Evolutionary conservation across 2,329 filamentous ascomycete genomes (phyloP).

Genomic region (Fusarium longipes): DNA sequence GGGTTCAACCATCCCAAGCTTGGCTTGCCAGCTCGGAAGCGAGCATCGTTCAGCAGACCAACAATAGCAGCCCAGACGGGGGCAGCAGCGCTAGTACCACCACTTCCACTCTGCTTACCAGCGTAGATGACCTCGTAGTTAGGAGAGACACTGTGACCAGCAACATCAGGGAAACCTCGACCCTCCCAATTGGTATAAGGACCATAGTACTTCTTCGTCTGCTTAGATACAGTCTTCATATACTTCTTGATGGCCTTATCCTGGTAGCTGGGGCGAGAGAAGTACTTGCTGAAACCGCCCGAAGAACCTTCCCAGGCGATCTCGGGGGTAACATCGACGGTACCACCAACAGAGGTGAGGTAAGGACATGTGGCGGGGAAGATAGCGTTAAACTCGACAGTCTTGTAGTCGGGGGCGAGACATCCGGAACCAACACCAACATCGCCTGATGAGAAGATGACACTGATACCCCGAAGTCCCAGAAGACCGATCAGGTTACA

Average conservation of each 20-base stretch:
- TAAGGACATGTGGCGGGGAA: slow-evolving; percentile 57
- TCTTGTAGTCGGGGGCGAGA: slow-evolving; percentile 29
- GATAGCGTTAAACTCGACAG: slow-evolving; percentile 52
- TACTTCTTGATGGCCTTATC: slow-evolving; percentile 53
- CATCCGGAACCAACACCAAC: slow-evolving; percentile 38
- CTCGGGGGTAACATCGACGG: slow-evolving; percentile 60
- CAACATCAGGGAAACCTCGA: slow-evolving; percentile 59
- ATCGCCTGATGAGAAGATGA: slow-evolving; percentile 57
- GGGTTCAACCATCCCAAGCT: slow-evolving; percentile 64
- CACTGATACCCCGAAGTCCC: slow-evolving; percentile 18
- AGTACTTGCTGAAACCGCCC: slow-evolving; percentile 63
- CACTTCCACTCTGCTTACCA: slow-evolving; percentile 40
- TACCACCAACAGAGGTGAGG: slow-evolving; percentile 64
- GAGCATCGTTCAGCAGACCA: slow-evolving; percentile 60
- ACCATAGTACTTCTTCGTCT: slow-evolving; percentile 51
- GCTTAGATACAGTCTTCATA: slow-evolving; percentile 50
- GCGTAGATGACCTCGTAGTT: slow-evolving; percentile 58
- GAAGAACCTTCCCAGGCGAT: slow-evolving; percentile 57
- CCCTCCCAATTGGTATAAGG: slow-evolving; percentile 52
- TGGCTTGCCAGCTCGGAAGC: slow-evolving; percentile 56
- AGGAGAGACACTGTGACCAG: slow-evolving; percentile 59
- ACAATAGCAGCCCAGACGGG: slow-evolving; percentile 62
- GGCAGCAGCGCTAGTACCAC: slow-evolving; percentile 58
- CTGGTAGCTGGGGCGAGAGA: slow-evolving; percentile 61
- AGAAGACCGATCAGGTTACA: slow-evolving; percentile 29